Percentiles rank a stretch among this genome's conserved stretches.
Conservation (phyloP, 805 yeast species). For the Diddensiella santjacobensis region DNA sequence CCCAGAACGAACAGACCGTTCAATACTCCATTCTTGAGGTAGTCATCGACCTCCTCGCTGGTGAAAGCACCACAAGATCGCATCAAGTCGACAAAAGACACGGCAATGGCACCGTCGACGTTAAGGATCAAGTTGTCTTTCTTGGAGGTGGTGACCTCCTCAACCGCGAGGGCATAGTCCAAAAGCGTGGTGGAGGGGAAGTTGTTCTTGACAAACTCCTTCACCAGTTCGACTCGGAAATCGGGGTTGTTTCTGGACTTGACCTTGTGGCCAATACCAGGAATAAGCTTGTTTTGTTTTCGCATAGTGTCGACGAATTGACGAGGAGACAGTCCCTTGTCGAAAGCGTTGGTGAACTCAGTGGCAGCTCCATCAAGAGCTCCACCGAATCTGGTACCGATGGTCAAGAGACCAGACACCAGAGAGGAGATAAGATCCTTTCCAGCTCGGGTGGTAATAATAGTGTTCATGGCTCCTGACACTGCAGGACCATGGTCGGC, state of each 20-base stretch:
- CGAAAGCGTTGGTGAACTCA: conserved; percentile 43
- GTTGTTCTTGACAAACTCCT: conserved; percentile 42
- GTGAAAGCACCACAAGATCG: conserved; percentile 44
- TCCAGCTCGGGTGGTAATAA: conserved; percentile 46
- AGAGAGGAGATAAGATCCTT: conserved; percentile 45
- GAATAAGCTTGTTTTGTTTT: conserved; percentile 44
- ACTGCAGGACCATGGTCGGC: conserved; percentile 50
- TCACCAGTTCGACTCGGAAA: conserved; percentile 45
- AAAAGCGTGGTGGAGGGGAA: conserved; percentile 42
- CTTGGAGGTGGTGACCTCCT: conserved; percentile 47
- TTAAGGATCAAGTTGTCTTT: conserved; percentile 44
- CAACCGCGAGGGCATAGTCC: conserved; percentile 46
- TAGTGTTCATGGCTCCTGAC: conserved; percentile 47
- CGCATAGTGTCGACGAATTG: conserved; percentile 46
- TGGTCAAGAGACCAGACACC: conserved; percentile 43
- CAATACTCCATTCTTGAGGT: conserved; percentile 44
- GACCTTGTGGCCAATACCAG: conserved; percentile 46
- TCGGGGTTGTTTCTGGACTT: conserved; percentile 48
- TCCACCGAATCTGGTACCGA: conserved; percentile 46
- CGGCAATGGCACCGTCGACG: conserved; percentile 46
- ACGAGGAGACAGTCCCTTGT: conserved; percentile 43
- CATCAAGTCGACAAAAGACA: conserved; percentile 42
- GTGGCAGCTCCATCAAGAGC: conserved; percentile 46
- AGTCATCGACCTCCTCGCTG: conserved; percentile 43
- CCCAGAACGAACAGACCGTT: conserved; percentile 45